Base-by-base conservation (phyloP, 2,329 filamentous ascomycete species). In the Trichoderma atrobrunneum region DNA sequence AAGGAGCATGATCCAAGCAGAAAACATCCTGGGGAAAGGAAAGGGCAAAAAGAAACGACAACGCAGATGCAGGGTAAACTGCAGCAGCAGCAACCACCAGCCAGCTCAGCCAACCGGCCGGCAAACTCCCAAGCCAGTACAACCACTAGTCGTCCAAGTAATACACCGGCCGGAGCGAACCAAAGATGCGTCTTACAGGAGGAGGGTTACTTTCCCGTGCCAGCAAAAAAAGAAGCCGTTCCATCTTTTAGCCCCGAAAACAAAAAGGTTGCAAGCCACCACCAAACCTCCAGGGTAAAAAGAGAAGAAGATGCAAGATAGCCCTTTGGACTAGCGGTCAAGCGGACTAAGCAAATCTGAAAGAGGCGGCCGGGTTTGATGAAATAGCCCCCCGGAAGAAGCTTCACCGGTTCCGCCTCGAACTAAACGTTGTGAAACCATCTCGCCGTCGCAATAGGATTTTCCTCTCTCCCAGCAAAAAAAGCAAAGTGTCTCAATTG, bases 261-360 rank as follows among this genome's bases (percentile, higher is more conserved):
- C 28, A 59, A 67, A 59, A 70, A 21, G 57, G 39, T n/a, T 48
- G 57, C 57, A 70, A 70, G 66, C 56, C 39, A 62, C 48, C 43
- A 48, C 36, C 36, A 36, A 36, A 4, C 18, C 36, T 70, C 57
- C 57, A 70, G 66, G 66, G 57, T 54, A 36, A 59, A 43, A 43
- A n/a, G 16, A 43, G 34, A 36, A 16, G 10, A 10, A 26, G 16
- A 11, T 51, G 48, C 48, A 51, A 51, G 48, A 54, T 54, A 21
- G 30, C 32, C 16, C 39, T 16, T 43, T 10, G 51, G 66, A 70
- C 57, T 70, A 70, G 66, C 66, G 66, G 66, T 70, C 66, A 70
- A 70, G 63, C n/a, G 21, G 30, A 28, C 48, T 39, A 36, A 60
- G 57, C 24, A 62, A 43, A 61, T 57, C 65, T 54, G 48, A 24